Evolutionary conservation across 352 stramenopile genomes (phyloP).

Genomic region (Thraustochytrium sp.): DNA sequence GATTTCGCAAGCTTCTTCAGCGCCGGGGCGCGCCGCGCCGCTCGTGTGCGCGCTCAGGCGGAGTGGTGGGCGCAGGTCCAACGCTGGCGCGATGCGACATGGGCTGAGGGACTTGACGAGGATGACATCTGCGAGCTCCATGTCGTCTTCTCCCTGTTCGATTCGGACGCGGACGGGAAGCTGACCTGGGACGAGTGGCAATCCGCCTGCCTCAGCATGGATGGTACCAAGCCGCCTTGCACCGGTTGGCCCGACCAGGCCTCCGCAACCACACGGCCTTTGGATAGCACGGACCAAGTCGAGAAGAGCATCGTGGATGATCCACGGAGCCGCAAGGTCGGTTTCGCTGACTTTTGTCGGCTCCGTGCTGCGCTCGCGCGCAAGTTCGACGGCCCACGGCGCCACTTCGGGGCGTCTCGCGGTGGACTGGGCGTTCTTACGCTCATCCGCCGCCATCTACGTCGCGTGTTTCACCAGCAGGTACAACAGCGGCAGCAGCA

Average conservation of each 20-base stretch:
- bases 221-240: background rate
- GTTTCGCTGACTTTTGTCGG: slow-evolving; percentile 29
- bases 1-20: slow-evolving; percentile 28
- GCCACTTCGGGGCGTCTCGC: too few species aligned
- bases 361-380: background rate
- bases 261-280: too few species aligned
- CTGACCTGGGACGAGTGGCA: background rate
- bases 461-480: background rate
- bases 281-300: too few species aligned
- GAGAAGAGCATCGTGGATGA: too few species aligned
- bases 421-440: background rate
- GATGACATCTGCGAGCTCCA: slow-evolving; percentile 14
- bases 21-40: background rate
- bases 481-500: background rate
- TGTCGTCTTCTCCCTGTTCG: background rate
- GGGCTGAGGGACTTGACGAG: background rate
- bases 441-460: background rate
- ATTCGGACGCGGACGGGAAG: background rate
- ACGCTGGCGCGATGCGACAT: background rate
- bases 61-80: background rate
- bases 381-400: background rate
- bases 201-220: slow-evolving; percentile 1
- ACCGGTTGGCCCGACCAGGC: background rate
- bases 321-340: too few species aligned
- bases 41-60: background rate